Evolutionary conservation across 2,329 filamentous ascomycete species (phyloP).

Genomic region (Ophiostoma quercus): DNA sequence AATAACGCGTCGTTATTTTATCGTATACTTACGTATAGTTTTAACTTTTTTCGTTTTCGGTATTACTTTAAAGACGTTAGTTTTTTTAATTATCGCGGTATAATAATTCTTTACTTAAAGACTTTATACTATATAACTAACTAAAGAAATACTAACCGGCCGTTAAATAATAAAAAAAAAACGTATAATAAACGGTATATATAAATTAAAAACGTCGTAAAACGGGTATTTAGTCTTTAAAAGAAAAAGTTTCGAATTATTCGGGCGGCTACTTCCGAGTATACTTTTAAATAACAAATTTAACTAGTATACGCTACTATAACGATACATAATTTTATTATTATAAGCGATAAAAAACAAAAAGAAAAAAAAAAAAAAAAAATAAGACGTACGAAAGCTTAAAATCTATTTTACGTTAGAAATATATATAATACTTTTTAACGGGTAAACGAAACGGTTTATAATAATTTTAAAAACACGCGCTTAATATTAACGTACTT

Average conservation of each 20-base stretch:
- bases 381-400: no score
- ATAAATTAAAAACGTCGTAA: no score
- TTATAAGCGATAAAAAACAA: conserved; percentile 1
- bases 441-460: no score
- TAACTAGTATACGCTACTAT: not conserved
- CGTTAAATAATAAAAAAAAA: not conserved
- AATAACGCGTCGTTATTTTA: not conserved
- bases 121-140: not conserved
- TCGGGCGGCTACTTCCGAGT: no score
- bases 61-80: not conserved
- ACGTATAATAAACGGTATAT: no score
- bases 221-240: no score
- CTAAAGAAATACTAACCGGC: not conserved
- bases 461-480: no score
- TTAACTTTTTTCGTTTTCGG: not conserved
- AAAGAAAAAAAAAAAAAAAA: not conserved
- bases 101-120: not conserved
- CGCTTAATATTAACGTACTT: no score
- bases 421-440: no score
- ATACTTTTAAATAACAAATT: not conserved
- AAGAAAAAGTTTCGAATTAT: no score
- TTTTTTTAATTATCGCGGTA: not conserved
- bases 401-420: not conserved
- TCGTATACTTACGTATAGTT: not conserved
- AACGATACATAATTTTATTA: not conserved